phyloP scores from a whole-genome alignment of 176 grass and related monocot genomes.

The Hsuehochloa calcarea region DNA sequence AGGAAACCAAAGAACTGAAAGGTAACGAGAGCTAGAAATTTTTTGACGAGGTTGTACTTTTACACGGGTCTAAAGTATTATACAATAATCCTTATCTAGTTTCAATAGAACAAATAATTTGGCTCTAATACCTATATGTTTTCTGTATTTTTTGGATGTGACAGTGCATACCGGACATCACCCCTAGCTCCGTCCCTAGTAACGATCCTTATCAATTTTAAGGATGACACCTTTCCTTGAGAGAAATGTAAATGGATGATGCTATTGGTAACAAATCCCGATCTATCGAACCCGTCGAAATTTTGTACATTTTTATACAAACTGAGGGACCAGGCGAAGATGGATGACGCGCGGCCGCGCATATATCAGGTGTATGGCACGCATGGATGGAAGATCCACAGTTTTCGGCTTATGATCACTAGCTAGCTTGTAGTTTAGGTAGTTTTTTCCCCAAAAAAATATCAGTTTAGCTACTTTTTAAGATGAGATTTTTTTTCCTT shows the following conservation, averaged over 20 bases:
- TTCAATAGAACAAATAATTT: no score
- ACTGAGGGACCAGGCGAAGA: neutral
- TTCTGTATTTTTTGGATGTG: no score
- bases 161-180: no score
- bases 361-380: neutral
- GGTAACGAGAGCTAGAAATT: no score
- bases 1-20: conserved; percentile 9
- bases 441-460: neutral
- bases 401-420: neutral
- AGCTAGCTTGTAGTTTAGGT: neutral
- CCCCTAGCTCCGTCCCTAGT: no score
- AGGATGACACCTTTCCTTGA: neutral
- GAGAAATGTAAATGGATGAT: neutral
- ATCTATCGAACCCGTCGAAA: neutral
- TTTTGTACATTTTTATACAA: conserved; percentile 1
- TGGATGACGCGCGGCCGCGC: neutral
- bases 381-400: neutral
- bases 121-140: no score
- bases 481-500: neutral
- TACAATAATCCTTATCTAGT: no score
- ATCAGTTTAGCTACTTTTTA: neutral
- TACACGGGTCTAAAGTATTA: no score
- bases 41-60: no score
- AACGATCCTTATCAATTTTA: neutral
- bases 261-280: neutral